These are phyloP conservation scores for Tetrahymena thermophila DNA, from an alignment of 73 alveolate genomes.

Conservation along the genomic window DNA sequence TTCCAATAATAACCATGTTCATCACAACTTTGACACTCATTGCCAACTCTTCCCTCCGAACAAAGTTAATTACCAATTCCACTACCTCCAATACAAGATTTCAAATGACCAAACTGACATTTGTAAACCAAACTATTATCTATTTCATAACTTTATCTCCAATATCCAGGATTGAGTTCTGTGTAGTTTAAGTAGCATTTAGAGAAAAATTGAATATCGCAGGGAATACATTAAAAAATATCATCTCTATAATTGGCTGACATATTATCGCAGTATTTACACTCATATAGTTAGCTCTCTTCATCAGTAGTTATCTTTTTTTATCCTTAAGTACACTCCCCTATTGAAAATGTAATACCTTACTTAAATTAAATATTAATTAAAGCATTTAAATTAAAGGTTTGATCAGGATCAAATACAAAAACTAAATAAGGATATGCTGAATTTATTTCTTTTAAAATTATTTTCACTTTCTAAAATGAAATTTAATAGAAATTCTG, in stretches of 20 bases:
- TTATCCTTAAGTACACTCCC: neutral
- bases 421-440: too few relatives aligned
- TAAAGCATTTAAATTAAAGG: too few relatives aligned
- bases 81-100: neutral
- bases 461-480: too few relatives aligned
- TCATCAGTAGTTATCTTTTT: neutral
- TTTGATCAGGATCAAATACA: too few relatives aligned
- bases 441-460: too few relatives aligned
- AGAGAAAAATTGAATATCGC: neutral
- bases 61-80: neutral
- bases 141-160: neutral
- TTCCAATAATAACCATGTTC: neutral
- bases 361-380: too few relatives aligned
- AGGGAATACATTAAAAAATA: neutral
- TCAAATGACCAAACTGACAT: neutral
- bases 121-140: neutral
- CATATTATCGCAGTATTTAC: neutral
- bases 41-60: neutral
- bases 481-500: too few relatives aligned
- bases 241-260: neutral
- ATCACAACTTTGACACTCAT: neutral
- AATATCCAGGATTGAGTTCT: neutral
- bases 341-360: neutral
- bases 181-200: neutral
- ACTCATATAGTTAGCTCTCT: neutral